Evolutionary conservation across 306 rosid species (phyloP).

Genomic region (Castanospermum australe): DNA sequence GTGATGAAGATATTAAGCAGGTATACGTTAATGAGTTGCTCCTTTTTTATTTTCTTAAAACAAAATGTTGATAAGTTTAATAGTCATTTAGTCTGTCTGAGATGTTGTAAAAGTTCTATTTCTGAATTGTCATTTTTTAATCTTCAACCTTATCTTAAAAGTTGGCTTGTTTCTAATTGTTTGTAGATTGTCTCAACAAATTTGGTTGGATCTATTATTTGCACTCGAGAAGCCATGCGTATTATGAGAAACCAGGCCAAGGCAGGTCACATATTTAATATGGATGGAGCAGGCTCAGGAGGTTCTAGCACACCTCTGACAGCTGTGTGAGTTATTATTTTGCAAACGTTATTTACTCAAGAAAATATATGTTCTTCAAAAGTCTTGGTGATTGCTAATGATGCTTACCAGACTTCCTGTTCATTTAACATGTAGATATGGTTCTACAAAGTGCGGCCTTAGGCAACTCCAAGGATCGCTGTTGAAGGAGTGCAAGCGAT

Average conservation of each 20-base stretch:
- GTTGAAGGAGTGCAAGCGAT: constrained; percentile 77
- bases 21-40: constrained; percentile 31
- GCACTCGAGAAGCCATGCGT: constrained; percentile 90
- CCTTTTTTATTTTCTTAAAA: not conserved
- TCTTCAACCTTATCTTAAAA: not conserved
- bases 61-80: not conserved
- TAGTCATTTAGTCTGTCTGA: not conserved
- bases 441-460: constrained; percentile 94
- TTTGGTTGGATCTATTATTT: constrained; percentile 86
- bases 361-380: not conserved
- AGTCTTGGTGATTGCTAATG: constrained; percentile 13
- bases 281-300: constrained; percentile 98
- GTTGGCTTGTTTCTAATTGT: not conserved
- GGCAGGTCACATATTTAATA: constrained; percentile 90
- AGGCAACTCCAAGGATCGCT: constrained; percentile 90
- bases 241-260: constrained; percentile 68
- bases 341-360: constrained; percentile 1
- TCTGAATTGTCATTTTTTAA: not conserved
- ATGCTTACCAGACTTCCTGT: constrained; percentile 23
- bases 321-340: constrained; percentile 73
- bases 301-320: constrained; percentile 98
- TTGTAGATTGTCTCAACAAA: constrained; percentile 90
- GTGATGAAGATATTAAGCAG: constrained; percentile 91
- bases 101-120: not conserved
- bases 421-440: constrained; percentile 58